phyloP scores from a whole-genome alignment of 352 stramenopile species.

The Phytophthora pisi region DNA sequence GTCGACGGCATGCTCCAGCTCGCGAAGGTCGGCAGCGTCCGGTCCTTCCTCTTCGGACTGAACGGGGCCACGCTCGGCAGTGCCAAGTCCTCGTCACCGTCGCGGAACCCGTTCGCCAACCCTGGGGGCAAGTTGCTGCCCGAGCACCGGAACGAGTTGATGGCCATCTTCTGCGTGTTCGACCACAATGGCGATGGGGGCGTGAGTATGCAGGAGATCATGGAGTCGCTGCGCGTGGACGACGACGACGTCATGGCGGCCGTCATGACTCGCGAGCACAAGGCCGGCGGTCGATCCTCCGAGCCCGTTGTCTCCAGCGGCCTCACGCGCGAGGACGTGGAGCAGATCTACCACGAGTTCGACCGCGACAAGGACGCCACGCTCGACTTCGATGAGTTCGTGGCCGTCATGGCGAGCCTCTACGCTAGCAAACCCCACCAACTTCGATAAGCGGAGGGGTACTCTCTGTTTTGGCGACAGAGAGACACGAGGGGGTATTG shows the following conservation, averaged over 20 bases:
- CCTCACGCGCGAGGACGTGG: slow-evolving; percentile 65
- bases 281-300: slow-evolving; percentile 8
- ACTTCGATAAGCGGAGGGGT: slow-evolving; percentile 1
- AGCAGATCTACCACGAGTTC: slow-evolving; percentile 61
- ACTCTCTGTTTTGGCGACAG: slow-evolving; percentile 8
- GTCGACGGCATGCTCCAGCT: slow-evolving; percentile 76
- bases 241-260: slow-evolving; percentile 65
- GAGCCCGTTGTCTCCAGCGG: slow-evolving; percentile 36
- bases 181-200: slow-evolving; percentile 69
- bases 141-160: slow-evolving; percentile 53
- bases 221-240: slow-evolving; percentile 69
- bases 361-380: slow-evolving; percentile 54
- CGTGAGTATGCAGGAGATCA: slow-evolving; percentile 75
- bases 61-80: not conserved
- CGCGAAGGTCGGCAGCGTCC: slow-evolving; percentile 66
- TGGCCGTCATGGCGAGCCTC: slow-evolving; percentile 58
- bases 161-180: slow-evolving; percentile 74
- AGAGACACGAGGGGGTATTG: slow-evolving; percentile 5
- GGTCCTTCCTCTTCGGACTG: slow-evolving; percentile 44
- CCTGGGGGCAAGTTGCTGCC: slow-evolving; percentile 21
- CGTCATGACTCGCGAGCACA: slow-evolving; percentile 45
- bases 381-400: slow-evolving; percentile 77
- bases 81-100: not conserved
- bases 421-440: slow-evolving; percentile 35
- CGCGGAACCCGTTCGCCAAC: slow-evolving; percentile 1